Conservation (phyloP, 169 alveolate genomes). For the Eimeria acervulina region DNA sequence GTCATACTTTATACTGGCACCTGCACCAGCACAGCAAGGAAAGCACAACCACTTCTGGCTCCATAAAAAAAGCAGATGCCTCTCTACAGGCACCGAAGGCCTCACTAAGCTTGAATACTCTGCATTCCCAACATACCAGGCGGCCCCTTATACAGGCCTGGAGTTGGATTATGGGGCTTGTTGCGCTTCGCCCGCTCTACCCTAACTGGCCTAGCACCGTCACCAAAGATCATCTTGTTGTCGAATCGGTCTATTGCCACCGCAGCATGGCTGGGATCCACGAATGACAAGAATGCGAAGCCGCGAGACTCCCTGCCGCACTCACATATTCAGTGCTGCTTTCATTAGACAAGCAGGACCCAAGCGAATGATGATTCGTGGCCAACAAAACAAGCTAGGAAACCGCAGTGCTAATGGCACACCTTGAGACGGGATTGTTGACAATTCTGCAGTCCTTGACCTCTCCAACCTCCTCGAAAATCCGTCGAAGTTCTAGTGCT, state of each 20-base stretch:
- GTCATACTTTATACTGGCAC: conserved; percentile 84
- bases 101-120: too few relatives aligned
- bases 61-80: not conserved
- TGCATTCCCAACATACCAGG: conserved; percentile 69
- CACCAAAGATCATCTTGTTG: conserved; percentile 80
- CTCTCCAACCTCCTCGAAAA: conserved; percentile 83
- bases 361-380: not conserved
- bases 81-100: not conserved
- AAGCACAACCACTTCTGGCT: too few relatives aligned
- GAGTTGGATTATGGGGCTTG: conserved; percentile 84
- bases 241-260: conserved; percentile 80
- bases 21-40: not conserved
- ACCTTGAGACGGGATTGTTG: conserved; percentile 83
- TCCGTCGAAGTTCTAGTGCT: conserved; percentile 72
- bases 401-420: not conserved
- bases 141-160: conserved; percentile 84
- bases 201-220: conserved; percentile 49
- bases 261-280: conserved; percentile 59
- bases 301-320: conserved; percentile 83
- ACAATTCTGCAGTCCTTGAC: conserved; percentile 81
- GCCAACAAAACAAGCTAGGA: not conserved
- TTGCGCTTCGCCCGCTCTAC: conserved; percentile 83
- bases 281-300: conserved; percentile 79
- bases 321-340: not conserved
- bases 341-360: not conserved